These are phyloP conservation scores for Trichosporon coremiiforme DNA, from an alignment of 1,284 basidiomycete species.

Conservation along the genomic window DNA sequence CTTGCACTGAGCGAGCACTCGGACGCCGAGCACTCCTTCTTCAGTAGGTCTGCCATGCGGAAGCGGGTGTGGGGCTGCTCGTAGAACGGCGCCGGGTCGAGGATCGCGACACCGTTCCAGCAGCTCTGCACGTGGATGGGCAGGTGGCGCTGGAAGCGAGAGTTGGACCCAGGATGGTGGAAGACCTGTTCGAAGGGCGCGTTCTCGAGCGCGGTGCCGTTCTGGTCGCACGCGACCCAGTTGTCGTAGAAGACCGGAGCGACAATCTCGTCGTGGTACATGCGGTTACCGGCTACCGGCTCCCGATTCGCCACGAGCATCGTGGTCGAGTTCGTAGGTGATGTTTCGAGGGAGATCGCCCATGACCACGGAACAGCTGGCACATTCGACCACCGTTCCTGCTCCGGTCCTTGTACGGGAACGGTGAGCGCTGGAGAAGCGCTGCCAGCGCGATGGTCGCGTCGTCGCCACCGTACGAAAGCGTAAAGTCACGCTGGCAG, in stretches of 20 bases:
- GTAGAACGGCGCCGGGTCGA: slow-evolving; percentile 92
- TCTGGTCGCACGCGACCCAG: slow-evolving; percentile 96
- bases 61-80: slow-evolving; percentile 82
- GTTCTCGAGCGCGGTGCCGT: slow-evolving; percentile 93
- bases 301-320: too few relatives aligned
- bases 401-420: slow-evolving; percentile 86
- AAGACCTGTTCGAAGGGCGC: slow-evolving; percentile 92
- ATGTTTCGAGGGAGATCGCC: too few relatives aligned
- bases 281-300: too few relatives aligned
- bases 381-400: too few relatives aligned
- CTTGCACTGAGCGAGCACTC: slow-evolving; percentile 93
- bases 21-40: slow-evolving; percentile 85
- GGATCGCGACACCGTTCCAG: slow-evolving; percentile 92
- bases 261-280: slow-evolving; percentile 92
- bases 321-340: too few relatives aligned
- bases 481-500: too few relatives aligned
- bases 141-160: slow-evolving; percentile 83
- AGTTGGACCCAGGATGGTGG: slow-evolving; percentile 72
- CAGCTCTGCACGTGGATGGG: slow-evolving; percentile 93
- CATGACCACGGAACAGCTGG: too few relatives aligned
- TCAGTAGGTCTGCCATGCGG: slow-evolving; percentile 78
- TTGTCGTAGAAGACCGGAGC: slow-evolving; percentile 95
- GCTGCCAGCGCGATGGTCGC: slow-evolving; percentile 85
- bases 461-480: slow-evolving; percentile 93
- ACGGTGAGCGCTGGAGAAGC: slow-evolving; percentile 75